Conservation (phyloP, 2,329 filamentous ascomycete species). For the Aspergillus novofumigatus region DNA sequence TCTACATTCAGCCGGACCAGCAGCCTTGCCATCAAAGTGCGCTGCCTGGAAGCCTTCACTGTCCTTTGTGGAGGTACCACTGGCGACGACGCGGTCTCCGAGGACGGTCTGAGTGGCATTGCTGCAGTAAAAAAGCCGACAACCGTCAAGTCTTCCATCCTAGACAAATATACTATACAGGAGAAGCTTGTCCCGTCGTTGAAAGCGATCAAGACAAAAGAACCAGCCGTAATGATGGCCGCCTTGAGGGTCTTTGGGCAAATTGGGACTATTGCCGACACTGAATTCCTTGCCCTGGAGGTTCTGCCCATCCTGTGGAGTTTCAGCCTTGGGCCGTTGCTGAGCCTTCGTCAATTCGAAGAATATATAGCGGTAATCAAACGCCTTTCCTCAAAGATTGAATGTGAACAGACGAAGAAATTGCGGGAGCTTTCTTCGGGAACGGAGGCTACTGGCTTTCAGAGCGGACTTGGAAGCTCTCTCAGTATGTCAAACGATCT, state of each 20-base stretch:
- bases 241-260: constrained; percentile 79
- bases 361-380: constrained; percentile 88
- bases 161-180: constrained; percentile 98
- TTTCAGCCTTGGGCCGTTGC: constrained; percentile 84
- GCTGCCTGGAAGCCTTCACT: constrained; percentile 83
- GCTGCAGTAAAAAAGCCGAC: constrained; percentile 49
- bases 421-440: constrained; percentile 74
- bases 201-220: constrained; percentile 93
- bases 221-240: constrained; percentile 96
- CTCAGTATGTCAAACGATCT: constrained; percentile 23
- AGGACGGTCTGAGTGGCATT: constrained; percentile 74
- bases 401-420: constrained; percentile 84
- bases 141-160: constrained; percentile 65
- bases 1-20: constrained; percentile 88
- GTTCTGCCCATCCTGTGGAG: constrained; percentile 85
- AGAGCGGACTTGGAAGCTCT: constrained; percentile 23
- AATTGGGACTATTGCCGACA: constrained; percentile 75
- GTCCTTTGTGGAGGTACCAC: constrained; percentile 77
- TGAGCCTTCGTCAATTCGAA: constrained; percentile 84
- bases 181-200: constrained; percentile 92
- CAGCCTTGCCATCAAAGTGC: constrained; percentile 90
- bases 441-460: constrained; percentile 46
- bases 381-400: constrained; percentile 70
- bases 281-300: constrained; percentile 88
- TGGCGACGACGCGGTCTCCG: constrained; percentile 42